A percentile compares a stretch with the other conserved stretches of the same genome.
Evolutionary conservation across 2,329 filamentous ascomycete genomes (phyloP).

Genomic region (Apiospora phragmitis): DNA sequence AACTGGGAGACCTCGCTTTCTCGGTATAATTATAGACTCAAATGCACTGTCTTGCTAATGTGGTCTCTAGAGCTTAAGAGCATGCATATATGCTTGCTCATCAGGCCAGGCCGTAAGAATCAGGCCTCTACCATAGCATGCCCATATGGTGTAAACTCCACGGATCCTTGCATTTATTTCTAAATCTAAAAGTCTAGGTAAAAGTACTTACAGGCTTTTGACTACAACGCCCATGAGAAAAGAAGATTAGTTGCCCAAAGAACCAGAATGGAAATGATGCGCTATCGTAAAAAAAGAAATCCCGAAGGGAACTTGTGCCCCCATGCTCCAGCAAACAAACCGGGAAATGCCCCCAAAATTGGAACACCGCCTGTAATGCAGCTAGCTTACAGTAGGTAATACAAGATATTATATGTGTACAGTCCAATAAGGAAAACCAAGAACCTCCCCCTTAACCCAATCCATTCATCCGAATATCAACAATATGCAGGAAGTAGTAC

Average conservation of each 20-base stretch:
- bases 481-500: not conserved
- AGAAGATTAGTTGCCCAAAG: not conserved
- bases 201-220: not conserved
- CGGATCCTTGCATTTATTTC: not conserved
- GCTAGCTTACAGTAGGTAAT: not conserved
- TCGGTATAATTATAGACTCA: not conserved
- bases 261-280: not conserved
- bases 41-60: not conserved
- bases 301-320: not conserved
- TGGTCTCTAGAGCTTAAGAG: not conserved
- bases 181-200: not conserved
- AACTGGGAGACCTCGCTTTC: not conserved
- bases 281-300: not conserved
- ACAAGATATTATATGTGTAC: not conserved
- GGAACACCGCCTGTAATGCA: not conserved
- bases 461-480: not conserved
- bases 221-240: not conserved
- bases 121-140: not conserved
- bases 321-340: not conserved
- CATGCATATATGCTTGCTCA: not conserved
- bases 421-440: not conserved
- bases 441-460: not conserved
- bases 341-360: not conserved
- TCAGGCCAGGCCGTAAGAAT: not conserved
- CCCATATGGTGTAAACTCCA: not conserved